Evolutionary conservation across 352 stramenopile genomes (phyloP).

Genomic region (Globisporangium polare): DNA sequence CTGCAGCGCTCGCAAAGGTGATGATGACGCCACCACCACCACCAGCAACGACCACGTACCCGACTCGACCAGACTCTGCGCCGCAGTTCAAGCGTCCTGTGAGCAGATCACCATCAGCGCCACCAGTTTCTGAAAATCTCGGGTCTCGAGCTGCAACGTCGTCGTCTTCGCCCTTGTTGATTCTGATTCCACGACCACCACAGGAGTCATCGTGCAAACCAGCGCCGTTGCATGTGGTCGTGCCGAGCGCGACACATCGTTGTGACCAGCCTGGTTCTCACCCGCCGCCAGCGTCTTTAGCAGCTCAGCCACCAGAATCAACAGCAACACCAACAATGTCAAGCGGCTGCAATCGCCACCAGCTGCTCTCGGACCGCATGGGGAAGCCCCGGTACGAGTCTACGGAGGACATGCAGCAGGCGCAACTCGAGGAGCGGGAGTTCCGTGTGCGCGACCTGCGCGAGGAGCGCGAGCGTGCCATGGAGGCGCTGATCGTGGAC

Average conservation of each 20-base stretch:
- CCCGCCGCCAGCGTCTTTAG: not conserved
- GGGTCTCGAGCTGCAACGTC: not conserved
- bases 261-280: not conserved
- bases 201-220: not conserved
- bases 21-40: not conserved
- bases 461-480: slow-evolving; percentile 60
- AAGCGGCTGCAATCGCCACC: slow-evolving; percentile 41
- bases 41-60: not conserved
- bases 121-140: not conserved
- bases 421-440: slow-evolving; percentile 40
- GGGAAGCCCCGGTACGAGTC: slow-evolving; percentile 30
- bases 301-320: too few relatives aligned
- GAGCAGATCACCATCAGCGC: not conserved
- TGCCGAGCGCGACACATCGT: not conserved
- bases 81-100: not conserved
- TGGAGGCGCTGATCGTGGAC: slow-evolving; percentile 65
- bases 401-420: slow-evolving; percentile 32
- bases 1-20: slow-evolving; percentile 1
- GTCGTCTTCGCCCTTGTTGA: not conserved
- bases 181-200: slow-evolving; percentile 8
- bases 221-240: slow-evolving; percentile 3
- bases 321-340: not conserved
- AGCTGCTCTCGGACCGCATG: slow-evolving; percentile 48
- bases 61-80: slow-evolving; percentile 11
- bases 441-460: slow-evolving; percentile 50